Percentiles rank a stretch among this genome's conserved stretches.
phyloP scores from a whole-genome alignment of 768 basidiomycete species.

The Boletus barrowsii region DNA sequence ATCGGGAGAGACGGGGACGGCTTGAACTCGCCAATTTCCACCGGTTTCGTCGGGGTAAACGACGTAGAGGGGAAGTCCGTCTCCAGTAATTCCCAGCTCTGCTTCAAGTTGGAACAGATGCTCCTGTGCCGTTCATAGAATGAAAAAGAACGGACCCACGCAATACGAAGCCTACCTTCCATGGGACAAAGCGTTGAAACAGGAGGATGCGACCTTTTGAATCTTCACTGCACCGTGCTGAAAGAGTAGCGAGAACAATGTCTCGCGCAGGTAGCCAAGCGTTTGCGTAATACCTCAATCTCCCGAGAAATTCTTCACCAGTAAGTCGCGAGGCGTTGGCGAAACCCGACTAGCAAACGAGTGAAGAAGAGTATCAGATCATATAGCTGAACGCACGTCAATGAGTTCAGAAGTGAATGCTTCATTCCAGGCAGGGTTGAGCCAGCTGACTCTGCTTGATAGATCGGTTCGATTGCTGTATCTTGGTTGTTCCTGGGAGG shows the following conservation, averaged over 20 bases:
- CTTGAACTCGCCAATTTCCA: slow-evolving; percentile 87
- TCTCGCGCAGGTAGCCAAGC: slow-evolving; percentile 93
- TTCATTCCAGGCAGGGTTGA: slow-evolving; percentile 96
- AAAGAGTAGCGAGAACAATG: slow-evolving; percentile 61
- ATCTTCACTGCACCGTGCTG: slow-evolving; percentile 58
- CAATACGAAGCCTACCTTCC: slow-evolving; percentile 60
- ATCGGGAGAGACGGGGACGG: slow-evolving; percentile 76
- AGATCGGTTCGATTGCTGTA: slow-evolving; percentile 84
- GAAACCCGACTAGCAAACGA: slow-evolving; percentile 58
- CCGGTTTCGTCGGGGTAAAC: slow-evolving; percentile 83
- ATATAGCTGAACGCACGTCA: slow-evolving; percentile 54
- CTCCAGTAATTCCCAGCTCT: slow-evolving; percentile 43
- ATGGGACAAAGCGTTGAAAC: slow-evolving; percentile 77
- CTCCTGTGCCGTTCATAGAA: slow-evolving; percentile 47
- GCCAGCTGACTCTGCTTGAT: slow-evolving; percentile 72
- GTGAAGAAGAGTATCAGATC: slow-evolving; percentile 9
- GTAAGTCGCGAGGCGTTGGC: slow-evolving; percentile 74
- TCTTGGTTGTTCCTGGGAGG: slow-evolving; percentile 56
- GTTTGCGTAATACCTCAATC: slow-evolving; percentile 77
- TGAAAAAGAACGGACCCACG: not conserved
- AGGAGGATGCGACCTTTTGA: slow-evolving; percentile 73
- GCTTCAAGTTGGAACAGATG: slow-evolving; percentile 88
- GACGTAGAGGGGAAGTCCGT: slow-evolving; percentile 71
- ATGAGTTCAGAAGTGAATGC: slow-evolving; percentile 56
- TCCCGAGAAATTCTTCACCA: slow-evolving; percentile 79